These are phyloP conservation scores for Endoconidiophora laricicola DNA, from an alignment of 2,329 filamentous ascomycete genomes.

Conservation along the genomic window DNA sequence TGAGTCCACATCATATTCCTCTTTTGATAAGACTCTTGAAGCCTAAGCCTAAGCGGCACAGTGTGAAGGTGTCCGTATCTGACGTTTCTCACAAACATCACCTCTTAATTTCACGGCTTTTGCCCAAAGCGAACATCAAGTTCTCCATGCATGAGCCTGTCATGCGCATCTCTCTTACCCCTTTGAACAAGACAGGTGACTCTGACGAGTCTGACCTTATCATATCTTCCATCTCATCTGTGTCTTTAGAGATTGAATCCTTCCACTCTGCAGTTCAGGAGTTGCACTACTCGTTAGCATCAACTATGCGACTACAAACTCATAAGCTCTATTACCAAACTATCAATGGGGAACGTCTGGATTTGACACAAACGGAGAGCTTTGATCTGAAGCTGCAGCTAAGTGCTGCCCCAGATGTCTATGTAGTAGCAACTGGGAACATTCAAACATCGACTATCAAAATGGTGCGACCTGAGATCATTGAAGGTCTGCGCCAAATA, in stretches of 20 bases:
- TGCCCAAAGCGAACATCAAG: conserved; percentile 89
- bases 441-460: conserved; percentile 78
- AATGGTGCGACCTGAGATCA: conserved; percentile 83
- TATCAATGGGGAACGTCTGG: conserved; percentile 62
- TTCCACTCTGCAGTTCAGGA: conserved; percentile 80
- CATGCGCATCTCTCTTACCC: conserved; percentile 70
- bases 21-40: conserved; percentile 63
- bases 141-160: conserved; percentile 95
- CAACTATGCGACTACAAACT: conserved; percentile 66
- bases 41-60: conserved; percentile 22
- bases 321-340: conserved; percentile 94
- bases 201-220: conserved; percentile 84
- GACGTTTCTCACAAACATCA: conserved; percentile 34
- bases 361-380: conserved; percentile 72
- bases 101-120: conserved; percentile 67
- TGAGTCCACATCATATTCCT: conserved; percentile 82
- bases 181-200: conserved; percentile 46
- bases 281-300: conserved; percentile 70
- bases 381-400: conserved; percentile 77
- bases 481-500: conserved; percentile 80
- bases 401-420: conserved; percentile 69
- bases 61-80: conserved; percentile 1
- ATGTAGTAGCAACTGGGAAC: conserved; percentile 62
- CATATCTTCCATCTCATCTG: conserved; percentile 85
- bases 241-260: conserved; percentile 84